Evolutionary conservation across 768 basidiomycete genomes (phyloP).

Genomic region (Galerina marginata): DNA sequence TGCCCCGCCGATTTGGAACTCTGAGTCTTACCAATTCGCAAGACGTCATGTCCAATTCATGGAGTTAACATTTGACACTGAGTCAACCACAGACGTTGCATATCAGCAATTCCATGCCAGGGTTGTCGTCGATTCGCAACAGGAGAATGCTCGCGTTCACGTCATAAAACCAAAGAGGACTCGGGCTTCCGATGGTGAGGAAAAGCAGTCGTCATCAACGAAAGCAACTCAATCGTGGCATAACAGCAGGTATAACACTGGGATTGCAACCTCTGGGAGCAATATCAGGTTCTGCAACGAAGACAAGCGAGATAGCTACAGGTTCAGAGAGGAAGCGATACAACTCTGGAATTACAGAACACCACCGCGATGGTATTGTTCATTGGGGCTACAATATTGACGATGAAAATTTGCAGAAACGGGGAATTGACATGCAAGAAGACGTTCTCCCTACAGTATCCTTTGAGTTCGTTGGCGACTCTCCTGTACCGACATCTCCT

Average conservation of each 20-base stretch:
- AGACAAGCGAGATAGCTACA: no score
- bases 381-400: neutral
- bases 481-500: neutral
- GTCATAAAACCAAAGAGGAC: neutral
- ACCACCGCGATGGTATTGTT: neutral
- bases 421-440: neutral
- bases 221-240: neutral
- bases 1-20: no score
- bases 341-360: neutral
- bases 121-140: neutral
- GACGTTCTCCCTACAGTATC: neutral
- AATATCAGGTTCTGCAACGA: neutral
- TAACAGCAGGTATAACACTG: neutral
- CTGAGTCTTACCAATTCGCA: no score
- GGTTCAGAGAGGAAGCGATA: neutral
- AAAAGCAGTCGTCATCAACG: neutral
- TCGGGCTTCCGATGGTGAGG: neutral
- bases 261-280: neutral
- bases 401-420: neutral
- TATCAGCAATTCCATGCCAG: neutral
- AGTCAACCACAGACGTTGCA: neutral
- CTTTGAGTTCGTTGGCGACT: neutral
- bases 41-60: neutral
- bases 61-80: neutral
- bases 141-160: neutral